Percentiles rank a stretch among this genome's conserved stretches.
phyloP scores from a whole-genome alignment of 1,284 basidiomycete genomes.

The Sporisorium scitamineum region DNA sequence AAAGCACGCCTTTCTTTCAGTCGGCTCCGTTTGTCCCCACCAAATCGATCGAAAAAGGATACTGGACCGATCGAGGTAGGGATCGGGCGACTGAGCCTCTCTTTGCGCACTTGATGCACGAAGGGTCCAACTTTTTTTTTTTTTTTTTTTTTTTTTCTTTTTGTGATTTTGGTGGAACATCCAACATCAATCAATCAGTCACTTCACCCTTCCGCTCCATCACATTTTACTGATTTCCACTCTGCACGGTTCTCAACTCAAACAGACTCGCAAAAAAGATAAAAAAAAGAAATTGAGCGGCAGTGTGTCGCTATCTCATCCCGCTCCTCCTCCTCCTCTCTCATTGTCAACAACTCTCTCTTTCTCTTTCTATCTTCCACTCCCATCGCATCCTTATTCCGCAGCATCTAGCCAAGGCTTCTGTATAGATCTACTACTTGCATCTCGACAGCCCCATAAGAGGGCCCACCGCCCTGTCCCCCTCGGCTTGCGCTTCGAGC shows the following conservation, averaged over 20 bases:
- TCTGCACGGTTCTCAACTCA: constrained; percentile 14
- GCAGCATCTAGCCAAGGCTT: no score
- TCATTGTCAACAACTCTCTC: background rate
- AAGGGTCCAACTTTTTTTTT: constrained; percentile 30
- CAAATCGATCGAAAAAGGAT: background rate
- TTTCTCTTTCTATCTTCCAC: background rate
- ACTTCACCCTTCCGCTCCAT: background rate
- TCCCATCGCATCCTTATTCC: background rate
- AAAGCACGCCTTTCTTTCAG: background rate
- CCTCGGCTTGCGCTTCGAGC: background rate
- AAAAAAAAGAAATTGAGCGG: constrained; percentile 11
- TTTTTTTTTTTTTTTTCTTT: background rate
- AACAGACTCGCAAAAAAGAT: background rate
- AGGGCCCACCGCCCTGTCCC: background rate
- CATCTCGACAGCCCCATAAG: background rate
- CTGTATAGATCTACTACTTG: no score
- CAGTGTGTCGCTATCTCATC: constrained; percentile 21
- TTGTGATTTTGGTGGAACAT: background rate
- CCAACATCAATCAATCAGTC: background rate
- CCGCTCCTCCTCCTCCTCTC: background rate
- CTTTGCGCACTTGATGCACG: constrained; percentile 2
- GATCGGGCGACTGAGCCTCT: background rate
- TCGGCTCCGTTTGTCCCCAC: background rate
- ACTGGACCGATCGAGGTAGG: background rate
- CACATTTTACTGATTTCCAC: no score